A percentile compares a stretch with the other conserved stretches of the same genome.
Conservation (phyloP, 768 basidiomycete species). For the Tulasnella sp. region DNA sequence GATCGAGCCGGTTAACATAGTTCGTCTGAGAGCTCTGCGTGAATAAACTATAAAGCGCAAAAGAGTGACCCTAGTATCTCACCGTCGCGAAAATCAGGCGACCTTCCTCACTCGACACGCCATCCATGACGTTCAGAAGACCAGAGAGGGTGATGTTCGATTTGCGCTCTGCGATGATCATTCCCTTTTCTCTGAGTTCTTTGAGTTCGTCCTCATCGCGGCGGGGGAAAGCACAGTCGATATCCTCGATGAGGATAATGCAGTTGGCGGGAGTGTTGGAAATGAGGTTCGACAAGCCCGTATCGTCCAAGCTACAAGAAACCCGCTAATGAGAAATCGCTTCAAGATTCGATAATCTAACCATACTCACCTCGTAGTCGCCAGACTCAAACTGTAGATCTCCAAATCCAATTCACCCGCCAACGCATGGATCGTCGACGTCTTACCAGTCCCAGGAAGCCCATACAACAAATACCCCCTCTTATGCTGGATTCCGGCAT, state of each 20-base stretch:
- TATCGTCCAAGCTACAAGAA: conserved; percentile 36
- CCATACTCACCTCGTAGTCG: conserved; percentile 34
- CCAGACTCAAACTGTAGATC: conserved; percentile 36
- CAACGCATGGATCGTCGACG: conserved; percentile 41
- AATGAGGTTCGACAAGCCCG: conserved; percentile 35
- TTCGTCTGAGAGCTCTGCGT: conserved; percentile 32
- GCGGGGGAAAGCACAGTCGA: conserved; percentile 46
- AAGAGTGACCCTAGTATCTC: conserved; percentile 19
- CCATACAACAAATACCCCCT: conserved; percentile 47
- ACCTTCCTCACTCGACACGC: conserved; percentile 47
- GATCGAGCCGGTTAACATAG: conserved; percentile 42
- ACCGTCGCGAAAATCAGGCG: conserved; percentile 50
- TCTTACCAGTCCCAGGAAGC: conserved; percentile 52
- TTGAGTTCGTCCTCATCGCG: conserved; percentile 31
- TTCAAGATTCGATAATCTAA: neutral
- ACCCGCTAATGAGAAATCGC: too few species aligned
- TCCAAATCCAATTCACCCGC: conserved; percentile 22
- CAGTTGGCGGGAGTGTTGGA: conserved; percentile 38
- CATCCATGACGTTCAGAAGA: conserved; percentile 46
- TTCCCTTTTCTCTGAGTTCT: conserved; percentile 12
- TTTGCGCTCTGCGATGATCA: conserved; percentile 19
- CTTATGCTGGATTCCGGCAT: conserved; percentile 45
- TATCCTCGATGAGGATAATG: conserved; percentile 48
- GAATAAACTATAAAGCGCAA: neutral
- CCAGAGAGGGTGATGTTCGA: conserved; percentile 41